Base-by-base conservation (phyloP, 345 rosid genomes). In the Theobroma cacao region DNA sequence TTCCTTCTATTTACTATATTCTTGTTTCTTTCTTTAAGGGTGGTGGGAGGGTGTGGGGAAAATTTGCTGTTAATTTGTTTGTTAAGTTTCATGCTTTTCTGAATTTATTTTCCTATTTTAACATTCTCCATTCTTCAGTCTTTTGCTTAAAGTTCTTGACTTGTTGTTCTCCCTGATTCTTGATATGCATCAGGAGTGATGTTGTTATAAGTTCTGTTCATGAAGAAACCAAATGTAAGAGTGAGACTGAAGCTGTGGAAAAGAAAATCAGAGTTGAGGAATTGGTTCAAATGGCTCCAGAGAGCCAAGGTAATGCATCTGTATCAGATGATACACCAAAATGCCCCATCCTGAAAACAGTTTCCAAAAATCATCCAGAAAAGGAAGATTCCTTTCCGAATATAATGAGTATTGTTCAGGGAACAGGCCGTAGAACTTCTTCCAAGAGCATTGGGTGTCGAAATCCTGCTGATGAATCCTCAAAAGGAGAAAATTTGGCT, bases 381-480 rank as follows among this genome's bases (percentile, higher is more conserved):
- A 82, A 79, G 71, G 80, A 76, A 75, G 80, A 76, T 64, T 80
- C 64, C 30, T 2, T 80, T 71, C 43, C 72, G 55, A 94, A 90
- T 85, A 84, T 94, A 86, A 89, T 91, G 97, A 88, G 87, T 68
- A 88, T 94, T 78, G 97, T 96, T 81, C 81, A 88, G 80, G 93
- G 90, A 60, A 82, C 72, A 53, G 79, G 82, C 66, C 78, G 56
- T 43, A 87, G 75, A 80, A 53, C 88, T 70, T 78, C 85, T 55
- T 28, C 68, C 75, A 85, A 77, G 77, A 86, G 83, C 38, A 67
- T 56, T 75, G 72, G 61, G 43, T n/a, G 11, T 69, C 77, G 63
- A 80, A 76, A 74, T 52, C 82, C 84, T 81, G 71, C 80, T 36
- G 83, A 82, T 84, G 85, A 78, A 81, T 79, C 85, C 80, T 86